Conservation (phyloP, 306 rosid species). For the Carpinus fangiana region DNA sequence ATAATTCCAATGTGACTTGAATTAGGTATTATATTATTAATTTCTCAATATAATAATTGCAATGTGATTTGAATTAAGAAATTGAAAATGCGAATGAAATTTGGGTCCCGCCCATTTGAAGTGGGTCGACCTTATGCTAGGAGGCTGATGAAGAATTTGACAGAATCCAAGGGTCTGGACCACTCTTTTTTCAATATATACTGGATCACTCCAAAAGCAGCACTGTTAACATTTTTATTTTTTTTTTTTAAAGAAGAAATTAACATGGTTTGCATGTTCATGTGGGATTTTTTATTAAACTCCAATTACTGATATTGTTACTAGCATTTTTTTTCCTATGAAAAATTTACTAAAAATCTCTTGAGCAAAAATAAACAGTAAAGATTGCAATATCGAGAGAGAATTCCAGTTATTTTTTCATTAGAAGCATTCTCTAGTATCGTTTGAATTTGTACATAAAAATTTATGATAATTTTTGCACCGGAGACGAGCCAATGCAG, state of each 20-base stretch:
- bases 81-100: background rate
- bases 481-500: background rate
- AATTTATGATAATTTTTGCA: no score
- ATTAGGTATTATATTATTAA: background rate
- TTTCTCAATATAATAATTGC: background rate
- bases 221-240: background rate
- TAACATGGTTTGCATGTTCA: background rate
- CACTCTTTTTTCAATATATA: background rate
- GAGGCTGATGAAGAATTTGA: background rate
- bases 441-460: no score
- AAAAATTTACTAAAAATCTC: no score
- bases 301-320: background rate
- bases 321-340: no score
- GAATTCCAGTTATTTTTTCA: no score
- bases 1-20: no score
- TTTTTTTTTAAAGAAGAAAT: background rate
- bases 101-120: background rate
- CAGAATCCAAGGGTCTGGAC: conserved; percentile 1
- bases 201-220: background rate
- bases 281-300: background rate
- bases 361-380: no score
- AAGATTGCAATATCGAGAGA: no score
- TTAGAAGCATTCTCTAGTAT: no score
- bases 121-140: background rate
- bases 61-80: background rate